Conservation (phyloP, 2,329 filamentous ascomycete species). For the Dothistroma pini region DNA sequence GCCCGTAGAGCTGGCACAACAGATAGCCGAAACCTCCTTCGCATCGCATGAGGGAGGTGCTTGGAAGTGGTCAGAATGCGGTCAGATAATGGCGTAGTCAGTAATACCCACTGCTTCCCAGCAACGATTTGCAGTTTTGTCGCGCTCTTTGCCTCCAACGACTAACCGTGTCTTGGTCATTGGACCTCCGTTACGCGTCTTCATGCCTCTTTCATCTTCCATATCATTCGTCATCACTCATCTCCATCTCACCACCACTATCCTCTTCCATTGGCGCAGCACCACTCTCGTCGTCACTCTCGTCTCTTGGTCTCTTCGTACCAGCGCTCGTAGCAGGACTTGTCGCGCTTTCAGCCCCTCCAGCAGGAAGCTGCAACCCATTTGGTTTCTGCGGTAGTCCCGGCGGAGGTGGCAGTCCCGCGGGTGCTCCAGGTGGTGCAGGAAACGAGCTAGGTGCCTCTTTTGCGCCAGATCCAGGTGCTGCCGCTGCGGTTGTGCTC, state of each 20-base stretch:
- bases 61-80: conserved; percentile 20
- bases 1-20: conserved; percentile 22
- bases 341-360: conserved; percentile 46
- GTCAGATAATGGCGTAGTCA: not conserved
- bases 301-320: conserved; percentile 48
- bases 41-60: conserved; percentile 13
- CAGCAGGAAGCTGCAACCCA: conserved; percentile 34
- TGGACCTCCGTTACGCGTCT: not conserved
- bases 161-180: not conserved
- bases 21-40: not conserved
- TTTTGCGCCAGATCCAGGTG: conserved; percentile 1
- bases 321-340: conserved; percentile 49
- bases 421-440: conserved; percentile 24
- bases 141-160: not conserved
- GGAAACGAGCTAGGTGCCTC: conserved; percentile 32
- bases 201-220: not conserved
- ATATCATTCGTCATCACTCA: conserved; percentile 62
- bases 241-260: conserved; percentile 57
- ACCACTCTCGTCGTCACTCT: conserved; percentile 38
- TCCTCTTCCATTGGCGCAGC: conserved; percentile 45
- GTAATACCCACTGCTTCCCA: conserved; percentile 7
- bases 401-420: conserved; percentile 14
- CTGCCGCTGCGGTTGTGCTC: conserved; percentile 9
- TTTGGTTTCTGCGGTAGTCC: conserved; percentile 27
- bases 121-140: not conserved